phyloP scores from a whole-genome alignment of 2,329 filamentous ascomycete species.

The Colletotrichum sidae region DNA sequence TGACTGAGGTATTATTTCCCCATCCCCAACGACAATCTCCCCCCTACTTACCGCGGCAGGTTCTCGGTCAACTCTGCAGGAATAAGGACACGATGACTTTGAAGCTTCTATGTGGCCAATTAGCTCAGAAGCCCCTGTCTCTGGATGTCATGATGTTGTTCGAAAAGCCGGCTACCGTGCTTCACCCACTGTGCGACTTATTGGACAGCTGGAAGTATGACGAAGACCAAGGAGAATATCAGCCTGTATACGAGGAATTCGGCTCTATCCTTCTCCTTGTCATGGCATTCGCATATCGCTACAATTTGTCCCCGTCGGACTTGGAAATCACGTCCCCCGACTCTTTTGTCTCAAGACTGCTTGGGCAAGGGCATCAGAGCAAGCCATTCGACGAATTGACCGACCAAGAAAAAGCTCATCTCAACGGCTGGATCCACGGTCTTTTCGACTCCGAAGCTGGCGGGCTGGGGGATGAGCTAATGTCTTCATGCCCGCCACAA shows the following conservation, averaged over 20 bases:
- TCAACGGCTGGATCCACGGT: slow-evolving; percentile 81
- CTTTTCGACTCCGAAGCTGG: slow-evolving; percentile 80
- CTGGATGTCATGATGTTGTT: slow-evolving; percentile 84
- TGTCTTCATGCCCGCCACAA: slow-evolving; percentile 84
- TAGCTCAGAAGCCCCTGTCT: slow-evolving; percentile 78
- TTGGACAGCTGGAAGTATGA: slow-evolving; percentile 86
- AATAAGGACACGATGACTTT: slow-evolving; percentile 85
- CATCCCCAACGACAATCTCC: neutral
- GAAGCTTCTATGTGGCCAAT: slow-evolving; percentile 76
- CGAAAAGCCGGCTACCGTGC: slow-evolving; percentile 74
- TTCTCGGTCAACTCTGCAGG: slow-evolving; percentile 75
- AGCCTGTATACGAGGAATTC: slow-evolving; percentile 89
- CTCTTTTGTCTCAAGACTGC: slow-evolving; percentile 76
- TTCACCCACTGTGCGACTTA: slow-evolving; percentile 79
- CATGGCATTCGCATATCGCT: slow-evolving; percentile 80
- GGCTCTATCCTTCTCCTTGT: slow-evolving; percentile 80
- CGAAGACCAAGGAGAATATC: slow-evolving; percentile 85
- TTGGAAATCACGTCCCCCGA: slow-evolving; percentile 70
- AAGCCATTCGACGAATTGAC: slow-evolving; percentile 70
- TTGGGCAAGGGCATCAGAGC: slow-evolving; percentile 69
- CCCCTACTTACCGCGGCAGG: slow-evolving; percentile 53
- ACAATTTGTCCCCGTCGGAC: slow-evolving; percentile 73
- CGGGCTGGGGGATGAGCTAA: slow-evolving; percentile 81
- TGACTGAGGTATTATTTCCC: slow-evolving; percentile 69
- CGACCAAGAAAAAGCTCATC: slow-evolving; percentile 72